Evolutionary conservation across 345 rosid genomes (phyloP).

Genomic region (Corymbia maculata): DNA sequence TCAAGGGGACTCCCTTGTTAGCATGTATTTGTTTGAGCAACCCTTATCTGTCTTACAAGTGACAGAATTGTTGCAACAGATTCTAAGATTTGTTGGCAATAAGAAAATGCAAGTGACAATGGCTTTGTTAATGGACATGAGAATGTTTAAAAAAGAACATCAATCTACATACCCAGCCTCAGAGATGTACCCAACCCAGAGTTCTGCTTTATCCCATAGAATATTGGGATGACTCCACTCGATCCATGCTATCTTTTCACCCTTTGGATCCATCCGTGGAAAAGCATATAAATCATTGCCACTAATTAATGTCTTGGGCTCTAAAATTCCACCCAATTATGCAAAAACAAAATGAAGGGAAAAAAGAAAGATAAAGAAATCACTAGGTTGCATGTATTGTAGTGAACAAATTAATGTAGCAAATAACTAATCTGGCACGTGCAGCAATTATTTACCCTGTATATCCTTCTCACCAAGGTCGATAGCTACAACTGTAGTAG

Average conservation of each 20-base stretch:
- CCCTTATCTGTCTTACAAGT: background rate
- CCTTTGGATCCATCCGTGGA: constrained; percentile 70
- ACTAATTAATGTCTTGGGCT: constrained; percentile 56
- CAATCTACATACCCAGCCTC: constrained; percentile 54
- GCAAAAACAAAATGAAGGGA: background rate
- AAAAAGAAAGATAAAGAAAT: background rate
- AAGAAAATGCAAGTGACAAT: background rate
- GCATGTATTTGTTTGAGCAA: background rate
- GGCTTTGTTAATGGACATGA: background rate
- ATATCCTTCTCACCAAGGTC: constrained; percentile 26
- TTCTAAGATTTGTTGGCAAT: background rate
- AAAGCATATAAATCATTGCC: constrained; percentile 94
- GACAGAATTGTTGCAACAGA: background rate
- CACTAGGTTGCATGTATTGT: background rate
- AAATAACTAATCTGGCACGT: background rate
- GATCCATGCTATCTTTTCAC: constrained; percentile 85
- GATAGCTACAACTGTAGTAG: constrained; percentile 49
- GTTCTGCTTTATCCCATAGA: constrained; percentile 97
- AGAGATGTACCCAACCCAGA: constrained; percentile 88
- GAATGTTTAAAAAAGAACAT: background rate
- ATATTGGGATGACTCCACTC: constrained; percentile 87
- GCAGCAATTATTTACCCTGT: constrained; percentile 35
- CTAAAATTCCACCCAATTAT: constrained; percentile 22
- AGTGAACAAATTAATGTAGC: background rate
- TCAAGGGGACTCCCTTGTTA: background rate